phyloP scores from a whole-genome alignment of 306 rosid species.

The Carpinus fangiana region DNA sequence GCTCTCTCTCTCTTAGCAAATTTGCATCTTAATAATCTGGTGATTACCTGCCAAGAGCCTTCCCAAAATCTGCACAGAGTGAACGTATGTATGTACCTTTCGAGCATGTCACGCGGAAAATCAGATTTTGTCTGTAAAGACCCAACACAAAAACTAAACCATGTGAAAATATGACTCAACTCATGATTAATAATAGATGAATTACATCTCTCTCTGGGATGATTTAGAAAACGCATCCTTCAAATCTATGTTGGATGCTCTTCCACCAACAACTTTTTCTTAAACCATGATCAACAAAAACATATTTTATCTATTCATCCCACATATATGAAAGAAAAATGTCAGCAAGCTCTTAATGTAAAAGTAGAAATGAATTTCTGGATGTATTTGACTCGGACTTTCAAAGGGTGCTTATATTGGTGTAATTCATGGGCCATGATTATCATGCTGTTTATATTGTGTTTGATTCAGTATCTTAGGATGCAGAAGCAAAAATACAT shows the following conservation, averaged over 20 bases:
- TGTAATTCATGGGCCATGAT: neutral
- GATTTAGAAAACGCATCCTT: neutral
- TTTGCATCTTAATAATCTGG: neutral
- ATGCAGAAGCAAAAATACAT: neutral
- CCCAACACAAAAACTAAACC: conserved; percentile 1
- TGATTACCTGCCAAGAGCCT: conserved; percentile 87
- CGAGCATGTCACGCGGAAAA: conserved; percentile 84
- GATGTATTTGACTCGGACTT: neutral
- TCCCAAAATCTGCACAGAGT: conserved; percentile 90
- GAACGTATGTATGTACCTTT: conserved; percentile 95
- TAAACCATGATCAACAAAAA: neutral
- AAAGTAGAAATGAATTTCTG: neutral
- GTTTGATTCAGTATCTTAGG: neutral
- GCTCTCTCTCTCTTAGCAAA: neutral
- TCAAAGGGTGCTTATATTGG: neutral
- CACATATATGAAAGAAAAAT: too few species aligned
- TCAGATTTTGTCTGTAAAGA: conserved; percentile 81
- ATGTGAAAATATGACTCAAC: neutral
- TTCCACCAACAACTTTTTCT: neutral
- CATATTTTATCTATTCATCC: neutral
- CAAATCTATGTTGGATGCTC: neutral
- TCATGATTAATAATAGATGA: conserved; percentile 14
- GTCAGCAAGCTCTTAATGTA: neutral
- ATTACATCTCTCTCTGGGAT: conserved; percentile 11
- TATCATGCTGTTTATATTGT: conserved; percentile 5